A percentile compares a stretch with the other conserved stretches of the same genome.
Evolutionary conservation across 306 rosid species (phyloP).

Genomic region (Rosa persica): DNA sequence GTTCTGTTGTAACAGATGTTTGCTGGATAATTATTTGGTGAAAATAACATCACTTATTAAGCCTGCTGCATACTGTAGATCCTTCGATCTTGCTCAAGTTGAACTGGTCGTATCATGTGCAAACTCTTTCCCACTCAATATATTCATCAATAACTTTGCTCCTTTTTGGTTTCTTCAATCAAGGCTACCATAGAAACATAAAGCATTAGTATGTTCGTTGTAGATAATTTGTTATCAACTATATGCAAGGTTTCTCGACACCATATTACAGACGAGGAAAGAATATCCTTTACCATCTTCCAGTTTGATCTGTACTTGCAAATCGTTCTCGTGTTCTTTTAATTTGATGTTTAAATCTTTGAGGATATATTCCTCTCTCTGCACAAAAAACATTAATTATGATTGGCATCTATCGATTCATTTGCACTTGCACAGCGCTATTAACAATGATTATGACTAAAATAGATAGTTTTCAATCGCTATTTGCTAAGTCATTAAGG

Average conservation of each 20-base stretch:
- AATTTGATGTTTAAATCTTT: not conserved
- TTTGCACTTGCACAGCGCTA: not conserved
- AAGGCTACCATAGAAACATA: not conserved
- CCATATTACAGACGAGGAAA: not conserved
- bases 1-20: not conserved
- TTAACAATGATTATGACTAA: too few relatives aligned
- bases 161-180: not conserved
- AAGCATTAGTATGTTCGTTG: not conserved
- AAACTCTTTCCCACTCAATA: not conserved
- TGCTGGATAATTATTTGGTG: not conserved
- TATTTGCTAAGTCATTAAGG: not conserved
- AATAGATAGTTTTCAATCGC: not conserved
- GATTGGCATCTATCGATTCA: not conserved
- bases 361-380: not conserved
- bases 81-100: not conserved
- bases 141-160: not conserved
- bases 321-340: not conserved
- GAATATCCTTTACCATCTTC: not conserved
- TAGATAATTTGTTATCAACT: not conserved
- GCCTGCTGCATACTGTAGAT: not conserved
- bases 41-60: not conserved
- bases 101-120: not conserved
- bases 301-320: not conserved
- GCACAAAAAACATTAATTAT: not conserved
- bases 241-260: not conserved